A percentile compares a stretch with the other conserved stretches of the same genome.
phyloP scores from a whole-genome alignment of 331 rosid genomes.

The Malus hybrid region DNA sequence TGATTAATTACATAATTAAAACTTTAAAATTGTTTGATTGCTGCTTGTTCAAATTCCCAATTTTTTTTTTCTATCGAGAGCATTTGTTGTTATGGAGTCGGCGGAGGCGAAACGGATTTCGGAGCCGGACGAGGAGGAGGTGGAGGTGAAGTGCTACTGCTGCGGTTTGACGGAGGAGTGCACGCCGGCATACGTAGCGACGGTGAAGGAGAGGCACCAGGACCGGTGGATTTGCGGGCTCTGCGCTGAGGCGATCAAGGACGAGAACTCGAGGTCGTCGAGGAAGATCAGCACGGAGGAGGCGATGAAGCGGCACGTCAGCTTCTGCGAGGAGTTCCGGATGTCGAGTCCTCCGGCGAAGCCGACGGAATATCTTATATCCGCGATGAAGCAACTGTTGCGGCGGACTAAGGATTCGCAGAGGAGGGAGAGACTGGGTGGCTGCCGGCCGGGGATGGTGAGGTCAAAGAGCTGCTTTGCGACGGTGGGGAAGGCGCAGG shows the following conservation, averaged over 20 bases:
- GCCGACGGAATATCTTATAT: slow-evolving; percentile 44
- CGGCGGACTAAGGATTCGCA: slow-evolving; percentile 48
- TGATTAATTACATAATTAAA: neutral
- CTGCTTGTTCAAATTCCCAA: neutral
- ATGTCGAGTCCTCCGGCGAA: slow-evolving; percentile 39
- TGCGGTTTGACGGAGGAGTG: slow-evolving; percentile 78
- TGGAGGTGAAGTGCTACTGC: slow-evolving; percentile 53
- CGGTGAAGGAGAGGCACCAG: slow-evolving; percentile 49
- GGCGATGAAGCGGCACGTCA: slow-evolving; percentile 54
- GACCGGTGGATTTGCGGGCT: slow-evolving; percentile 86
- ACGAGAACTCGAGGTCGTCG: slow-evolving; percentile 34
- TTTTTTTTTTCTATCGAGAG: too few species aligned
- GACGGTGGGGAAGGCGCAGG: slow-evolving; percentile 10
- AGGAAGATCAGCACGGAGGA: slow-evolving; percentile 37
- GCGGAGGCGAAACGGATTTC: neutral
- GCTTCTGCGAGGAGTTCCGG: slow-evolving; percentile 40
- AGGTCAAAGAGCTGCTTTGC: slow-evolving; percentile 48
- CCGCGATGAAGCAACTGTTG: slow-evolving; percentile 55
- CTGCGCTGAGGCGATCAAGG: slow-evolving; percentile 68
- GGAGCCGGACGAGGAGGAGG: slow-evolving; percentile 13
- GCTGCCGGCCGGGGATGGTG: slow-evolving; percentile 28
- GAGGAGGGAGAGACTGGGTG: slow-evolving; percentile 13
- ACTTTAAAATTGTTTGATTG: neutral
- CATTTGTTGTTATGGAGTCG: neutral
- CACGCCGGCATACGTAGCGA: slow-evolving; percentile 47